Percentiles rank a stretch among this genome's conserved stretches.
Evolutionary conservation across 1,284 basidiomycete species (phyloP).

Genomic region (Thecaphora thlaspeos): DNA sequence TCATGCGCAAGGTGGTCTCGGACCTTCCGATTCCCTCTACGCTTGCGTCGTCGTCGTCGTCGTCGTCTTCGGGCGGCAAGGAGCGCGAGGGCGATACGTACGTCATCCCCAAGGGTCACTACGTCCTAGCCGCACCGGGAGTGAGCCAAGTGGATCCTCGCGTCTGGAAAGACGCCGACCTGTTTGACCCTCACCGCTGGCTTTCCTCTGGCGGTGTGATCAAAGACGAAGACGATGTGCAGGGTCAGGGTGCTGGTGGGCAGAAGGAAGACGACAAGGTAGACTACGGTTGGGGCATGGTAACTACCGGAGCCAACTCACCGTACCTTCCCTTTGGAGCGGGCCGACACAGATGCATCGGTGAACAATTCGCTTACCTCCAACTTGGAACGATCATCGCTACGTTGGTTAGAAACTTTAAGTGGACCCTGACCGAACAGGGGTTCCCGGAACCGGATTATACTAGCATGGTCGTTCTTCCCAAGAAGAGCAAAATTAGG

Average conservation of each 20-base stretch:
- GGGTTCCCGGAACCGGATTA: slow-evolving; percentile 82
- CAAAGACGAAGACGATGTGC: slow-evolving; percentile 5
- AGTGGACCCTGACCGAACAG: slow-evolving; percentile 67
- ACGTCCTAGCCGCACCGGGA: slow-evolving; percentile 83
- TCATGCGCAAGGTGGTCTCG: slow-evolving; percentile 78
- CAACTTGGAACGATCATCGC: slow-evolving; percentile 84
- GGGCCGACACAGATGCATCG: slow-evolving; percentile 83
- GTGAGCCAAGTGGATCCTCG: slow-evolving; percentile 83
- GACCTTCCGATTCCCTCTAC: slow-evolving; percentile 80
- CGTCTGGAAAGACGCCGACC: slow-evolving; percentile 67
- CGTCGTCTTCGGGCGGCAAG: slow-evolving; percentile 44
- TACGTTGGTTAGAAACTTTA: slow-evolving; percentile 74
- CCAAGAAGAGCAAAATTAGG: slow-evolving; percentile 56
- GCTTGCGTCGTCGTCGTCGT: slow-evolving; percentile 61
- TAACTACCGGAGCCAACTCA: slow-evolving; percentile 61
- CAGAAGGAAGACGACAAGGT: slow-evolving; percentile 83
- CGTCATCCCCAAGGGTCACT: slow-evolving; percentile 87
- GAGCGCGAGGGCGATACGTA: slow-evolving; percentile 60
- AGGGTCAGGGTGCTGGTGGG: slow-evolving; percentile 59
- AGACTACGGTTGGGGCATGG: slow-evolving; percentile 87
- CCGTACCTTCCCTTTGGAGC: slow-evolving; percentile 93
- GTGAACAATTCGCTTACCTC: slow-evolving; percentile 94
- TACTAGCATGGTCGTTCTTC: slow-evolving; percentile 72
- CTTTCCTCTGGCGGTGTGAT: slow-evolving; percentile 68
- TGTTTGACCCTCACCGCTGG: slow-evolving; percentile 84